A percentile compares a stretch with the other conserved stretches of the same genome.
phyloP scores from a whole-genome alignment of 176 grass and related monocot species.

The Dendrocalamus sinicus region DNA sequence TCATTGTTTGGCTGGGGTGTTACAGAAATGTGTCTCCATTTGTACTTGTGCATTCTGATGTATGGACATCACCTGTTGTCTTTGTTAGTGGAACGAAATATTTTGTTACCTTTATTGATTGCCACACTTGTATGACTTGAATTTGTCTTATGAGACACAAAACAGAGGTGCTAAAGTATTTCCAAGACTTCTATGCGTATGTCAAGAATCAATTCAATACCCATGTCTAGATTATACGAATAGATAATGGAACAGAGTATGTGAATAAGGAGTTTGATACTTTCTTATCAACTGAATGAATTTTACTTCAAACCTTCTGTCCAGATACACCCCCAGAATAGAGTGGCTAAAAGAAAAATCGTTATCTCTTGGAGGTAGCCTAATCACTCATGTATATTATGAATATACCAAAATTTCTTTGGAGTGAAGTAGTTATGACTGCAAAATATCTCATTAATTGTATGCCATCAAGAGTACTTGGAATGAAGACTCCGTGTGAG shows the following conservation, averaged over 20 bases:
- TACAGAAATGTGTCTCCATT: not conserved
- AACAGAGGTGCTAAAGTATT: not conserved
- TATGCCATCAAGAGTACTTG: no score
- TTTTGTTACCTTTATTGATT: not conserved
- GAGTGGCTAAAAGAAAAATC: not conserved
- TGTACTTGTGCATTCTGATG: not conserved
- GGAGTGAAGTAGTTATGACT: no score
- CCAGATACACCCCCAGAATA: not conserved
- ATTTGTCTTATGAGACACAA: not conserved
- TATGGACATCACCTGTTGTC: not conserved
- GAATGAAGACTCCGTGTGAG: no score
- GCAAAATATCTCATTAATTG: no score
- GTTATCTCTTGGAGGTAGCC: not conserved
- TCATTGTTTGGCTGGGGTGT: no score
- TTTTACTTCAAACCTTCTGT: not conserved
- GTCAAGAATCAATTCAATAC: not conserved
- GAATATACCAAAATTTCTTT: not conserved
- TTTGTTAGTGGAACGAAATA: not conserved
- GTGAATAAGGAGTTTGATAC: not conserved
- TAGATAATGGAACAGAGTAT: not conserved
- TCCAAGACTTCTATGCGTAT: not conserved
- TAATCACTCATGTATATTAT: not conserved
- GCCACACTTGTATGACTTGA: not conserved
- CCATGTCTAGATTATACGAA: not conserved
- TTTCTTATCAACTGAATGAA: not conserved